These are phyloP conservation scores for Linum tenue DNA, from an alignment of 345 rosid genomes.

Conservation along the genomic window DNA sequence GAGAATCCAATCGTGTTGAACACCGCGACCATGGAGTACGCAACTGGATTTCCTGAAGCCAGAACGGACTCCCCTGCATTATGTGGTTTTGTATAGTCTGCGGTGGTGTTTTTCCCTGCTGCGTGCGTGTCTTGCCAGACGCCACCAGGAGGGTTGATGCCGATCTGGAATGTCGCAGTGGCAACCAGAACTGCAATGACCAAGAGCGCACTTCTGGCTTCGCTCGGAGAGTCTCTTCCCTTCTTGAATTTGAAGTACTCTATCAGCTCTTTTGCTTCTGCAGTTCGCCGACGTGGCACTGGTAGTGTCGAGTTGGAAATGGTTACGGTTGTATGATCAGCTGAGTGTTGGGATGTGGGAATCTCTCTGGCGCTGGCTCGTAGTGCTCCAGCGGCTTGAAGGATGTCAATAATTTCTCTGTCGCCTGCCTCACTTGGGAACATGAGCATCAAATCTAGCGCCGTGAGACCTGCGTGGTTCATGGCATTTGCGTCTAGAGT, in stretches of 20 bases:
- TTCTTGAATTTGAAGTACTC: constrained; percentile 53
- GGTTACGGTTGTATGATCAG: not conserved
- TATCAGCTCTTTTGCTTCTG: constrained; percentile 13
- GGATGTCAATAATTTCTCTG: constrained; percentile 38
- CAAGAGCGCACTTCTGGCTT: constrained; percentile 33
- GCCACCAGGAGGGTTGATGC: constrained; percentile 26
- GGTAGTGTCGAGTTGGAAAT: constrained; percentile 9
- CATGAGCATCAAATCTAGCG: constrained; percentile 35
- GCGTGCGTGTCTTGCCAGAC: constrained; percentile 39
- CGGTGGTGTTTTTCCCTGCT: constrained; percentile 12
- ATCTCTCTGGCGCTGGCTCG: constrained; percentile 22
- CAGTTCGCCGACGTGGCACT: constrained; percentile 12
- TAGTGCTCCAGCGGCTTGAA: constrained; percentile 30
- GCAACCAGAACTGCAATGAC: constrained; percentile 48
- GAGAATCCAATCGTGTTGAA: constrained; percentile 38
- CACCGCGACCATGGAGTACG: constrained; percentile 26
- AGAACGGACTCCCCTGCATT: constrained; percentile 32
- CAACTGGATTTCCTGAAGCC: constrained; percentile 19
- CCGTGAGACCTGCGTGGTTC: constrained; percentile 38
- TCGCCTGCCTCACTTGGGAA: constrained; percentile 55
- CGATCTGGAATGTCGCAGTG: constrained; percentile 34
- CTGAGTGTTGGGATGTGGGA: not conserved
- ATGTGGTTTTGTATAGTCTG: constrained; percentile 11
- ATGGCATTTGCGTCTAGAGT: constrained; percentile 32
- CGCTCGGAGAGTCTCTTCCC: constrained; percentile 50